Conservation (phyloP, 2,329 filamentous ascomycete species). For the Pyricularia sp. region DNA sequence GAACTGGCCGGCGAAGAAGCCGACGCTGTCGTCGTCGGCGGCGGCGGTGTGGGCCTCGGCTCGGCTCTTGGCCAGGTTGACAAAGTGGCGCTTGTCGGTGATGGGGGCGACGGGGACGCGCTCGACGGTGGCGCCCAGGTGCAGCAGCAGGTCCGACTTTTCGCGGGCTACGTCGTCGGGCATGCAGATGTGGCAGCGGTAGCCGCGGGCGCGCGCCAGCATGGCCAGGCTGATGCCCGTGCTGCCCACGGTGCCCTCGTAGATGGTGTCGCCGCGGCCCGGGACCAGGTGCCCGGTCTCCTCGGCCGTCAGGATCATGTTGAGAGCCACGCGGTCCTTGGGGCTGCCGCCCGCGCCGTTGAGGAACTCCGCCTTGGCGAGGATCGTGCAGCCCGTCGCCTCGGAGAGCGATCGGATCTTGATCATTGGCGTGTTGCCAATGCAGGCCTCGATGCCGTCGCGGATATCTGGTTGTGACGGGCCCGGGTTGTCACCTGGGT, state of each 20-base stretch:
- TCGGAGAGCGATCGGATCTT: constrained; percentile 77
- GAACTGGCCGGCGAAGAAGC: constrained; percentile 95
- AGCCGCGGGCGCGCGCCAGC: constrained; percentile 78
- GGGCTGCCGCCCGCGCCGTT: constrained; percentile 91
- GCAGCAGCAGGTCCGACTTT: constrained; percentile 80
- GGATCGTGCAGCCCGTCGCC: constrained; percentile 81
- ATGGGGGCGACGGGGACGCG: constrained; percentile 86
- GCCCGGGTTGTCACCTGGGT: constrained; percentile 13
- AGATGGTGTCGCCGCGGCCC: constrained; percentile 82
- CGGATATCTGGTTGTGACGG: constrained; percentile 34
- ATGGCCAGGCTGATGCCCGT: constrained; percentile 89
- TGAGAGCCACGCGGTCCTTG: constrained; percentile 89
- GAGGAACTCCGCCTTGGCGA: constrained; percentile 92
- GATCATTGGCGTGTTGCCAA: constrained; percentile 87
- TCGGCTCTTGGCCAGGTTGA: constrained; percentile 76
- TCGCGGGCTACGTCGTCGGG: constrained; percentile 82
- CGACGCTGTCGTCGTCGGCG: constrained; percentile 51
- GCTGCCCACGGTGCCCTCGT: constrained; percentile 93
- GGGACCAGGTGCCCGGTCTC: constrained; percentile 65
- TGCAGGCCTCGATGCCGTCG: constrained; percentile 80
- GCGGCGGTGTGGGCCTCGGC: constrained; percentile 62
- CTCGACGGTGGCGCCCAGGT: constrained; percentile 88
- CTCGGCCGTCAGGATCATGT: constrained; percentile 81
- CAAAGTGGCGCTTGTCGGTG: constrained; percentile 86
- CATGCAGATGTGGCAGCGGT: constrained; percentile 95